These are phyloP conservation scores for Trichoderma virens DNA, from an alignment of 495 filamentous ascomycete species.

Conservation along the genomic window DNA sequence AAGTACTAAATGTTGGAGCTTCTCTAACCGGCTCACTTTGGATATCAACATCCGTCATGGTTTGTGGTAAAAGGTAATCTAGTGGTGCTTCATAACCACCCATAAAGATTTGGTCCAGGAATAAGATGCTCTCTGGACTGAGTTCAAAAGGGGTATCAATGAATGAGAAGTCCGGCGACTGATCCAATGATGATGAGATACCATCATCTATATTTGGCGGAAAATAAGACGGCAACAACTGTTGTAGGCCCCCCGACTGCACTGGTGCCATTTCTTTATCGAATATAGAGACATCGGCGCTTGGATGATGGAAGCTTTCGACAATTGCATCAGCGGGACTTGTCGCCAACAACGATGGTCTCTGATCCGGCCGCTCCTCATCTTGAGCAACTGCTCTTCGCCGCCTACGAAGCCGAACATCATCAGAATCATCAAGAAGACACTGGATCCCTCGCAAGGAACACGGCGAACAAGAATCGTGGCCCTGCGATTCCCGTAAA, in stretches of 20 bases:
- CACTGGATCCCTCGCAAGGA: background rate
- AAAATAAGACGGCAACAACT: background rate
- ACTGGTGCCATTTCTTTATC: background rate
- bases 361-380: background rate
- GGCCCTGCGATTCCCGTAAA: background rate
- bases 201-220: background rate
- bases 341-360: background rate
- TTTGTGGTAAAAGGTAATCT: background rate
- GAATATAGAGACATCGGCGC: background rate
- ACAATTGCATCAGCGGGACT: background rate
- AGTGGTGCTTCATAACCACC: background rate
- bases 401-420: background rate
- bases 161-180: background rate
- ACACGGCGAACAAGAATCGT: background rate
- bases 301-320: background rate
- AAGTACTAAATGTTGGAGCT: background rate
- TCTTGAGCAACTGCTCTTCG: background rate
- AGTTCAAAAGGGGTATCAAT: background rate
- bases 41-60: background rate
- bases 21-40: background rate
- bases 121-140: background rate
- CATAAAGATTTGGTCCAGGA: background rate
- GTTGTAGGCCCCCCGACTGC: background rate
- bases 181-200: background rate
- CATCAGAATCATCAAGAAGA: background rate